Base-by-base conservation (phyloP, 1,284 basidiomycete genomes). In the Naganishia liquefaciens region DNA sequence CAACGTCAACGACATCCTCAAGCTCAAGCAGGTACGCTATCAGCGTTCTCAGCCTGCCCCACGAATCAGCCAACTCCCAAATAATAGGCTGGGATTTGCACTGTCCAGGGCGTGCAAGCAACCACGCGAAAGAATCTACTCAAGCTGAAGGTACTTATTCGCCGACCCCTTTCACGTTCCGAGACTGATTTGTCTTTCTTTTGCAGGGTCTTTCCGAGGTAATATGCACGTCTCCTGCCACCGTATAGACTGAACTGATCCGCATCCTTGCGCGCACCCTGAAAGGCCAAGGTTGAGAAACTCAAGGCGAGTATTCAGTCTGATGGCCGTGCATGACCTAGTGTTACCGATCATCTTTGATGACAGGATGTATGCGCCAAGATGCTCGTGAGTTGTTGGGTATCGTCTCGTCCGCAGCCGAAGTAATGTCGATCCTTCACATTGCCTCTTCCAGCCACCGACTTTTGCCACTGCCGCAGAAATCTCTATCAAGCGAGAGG, bases 1-100 rank as follows among this genome's bases (percentile, higher is more conserved):
- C 77, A 95, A 94, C 70, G 87, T 93, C 37, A 90, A 93, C 80
- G 93, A 96, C 75, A 94, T 96, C 64, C 77, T 88, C 64, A 96
- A 96, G 79, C 86, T 96, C 69, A 95, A 95, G 81, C 90, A 77
- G 0, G 73, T 77, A 4, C 81, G 81, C 10, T 77, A n/a, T 81
- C 51, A 78, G 43, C n/a, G n/a, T 46, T 7, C 13, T 7, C n/a
- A 46, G n/a, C 43, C 17, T 46, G 19, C 19, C n/a, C 9, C 10
- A 37, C 33, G 33, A 9, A 13, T 37, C 33, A 10, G 10, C 43
- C n/a, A 5, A 46, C n/a, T 7, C 2, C n/a, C 17, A 19, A n/a
- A n/a, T 37, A 21, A 25, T 21, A 47, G 49, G 43, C 43, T 19
- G 28, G 27, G 49, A 51, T 51, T 15, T 33, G 80, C 17, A 82